Conservation (phyloP, 768 basidiomycete species). For the Suillus subalutaceus region DNA sequence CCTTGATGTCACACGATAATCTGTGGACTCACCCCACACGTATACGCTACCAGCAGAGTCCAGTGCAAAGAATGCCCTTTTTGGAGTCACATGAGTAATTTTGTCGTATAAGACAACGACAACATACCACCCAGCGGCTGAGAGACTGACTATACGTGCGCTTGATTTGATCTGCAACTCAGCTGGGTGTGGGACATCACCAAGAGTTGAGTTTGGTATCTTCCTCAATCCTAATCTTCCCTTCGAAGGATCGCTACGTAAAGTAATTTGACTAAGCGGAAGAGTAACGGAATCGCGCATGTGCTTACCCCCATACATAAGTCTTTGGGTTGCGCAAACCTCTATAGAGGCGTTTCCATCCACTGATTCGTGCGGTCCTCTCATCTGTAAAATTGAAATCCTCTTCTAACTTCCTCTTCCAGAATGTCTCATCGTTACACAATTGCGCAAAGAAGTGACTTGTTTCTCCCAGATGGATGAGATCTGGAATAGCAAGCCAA, state of each 20-base stretch:
- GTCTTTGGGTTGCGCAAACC: conserved; percentile 59
- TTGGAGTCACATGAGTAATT: not conserved
- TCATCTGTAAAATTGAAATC: conserved; percentile 82
- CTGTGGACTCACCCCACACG: conserved; percentile 70
- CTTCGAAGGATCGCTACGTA: conserved; percentile 56
- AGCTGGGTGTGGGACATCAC: conserved; percentile 63
- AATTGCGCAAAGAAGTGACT: conserved; percentile 64
- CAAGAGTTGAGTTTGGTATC: conserved; percentile 35
- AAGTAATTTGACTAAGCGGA: conserved; percentile 11
- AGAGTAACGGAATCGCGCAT: not conserved
- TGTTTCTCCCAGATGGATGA: conserved; percentile 62
- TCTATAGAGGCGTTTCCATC: conserved; percentile 81
- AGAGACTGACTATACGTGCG: conserved; percentile 67
- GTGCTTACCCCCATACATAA: conserved; percentile 63
- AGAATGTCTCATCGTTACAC: conserved; percentile 74
- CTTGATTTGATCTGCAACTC: conserved; percentile 58
- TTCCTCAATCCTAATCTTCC: conserved; percentile 63
- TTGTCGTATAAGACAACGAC: conserved; percentile 10
- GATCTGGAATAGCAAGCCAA: conserved; percentile 51
- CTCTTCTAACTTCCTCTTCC: conserved; percentile 65
- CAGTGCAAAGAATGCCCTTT: conserved; percentile 85
- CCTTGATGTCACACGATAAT: conserved; percentile 6
- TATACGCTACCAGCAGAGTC: conserved; percentile 73
- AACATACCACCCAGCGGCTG: conserved; percentile 81
- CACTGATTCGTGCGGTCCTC: conserved; percentile 71